Percentiles rank a stretch among this genome's conserved stretches.
Conservation (phyloP, 306 rosid genomes). For the Abrus precatorius region DNA sequence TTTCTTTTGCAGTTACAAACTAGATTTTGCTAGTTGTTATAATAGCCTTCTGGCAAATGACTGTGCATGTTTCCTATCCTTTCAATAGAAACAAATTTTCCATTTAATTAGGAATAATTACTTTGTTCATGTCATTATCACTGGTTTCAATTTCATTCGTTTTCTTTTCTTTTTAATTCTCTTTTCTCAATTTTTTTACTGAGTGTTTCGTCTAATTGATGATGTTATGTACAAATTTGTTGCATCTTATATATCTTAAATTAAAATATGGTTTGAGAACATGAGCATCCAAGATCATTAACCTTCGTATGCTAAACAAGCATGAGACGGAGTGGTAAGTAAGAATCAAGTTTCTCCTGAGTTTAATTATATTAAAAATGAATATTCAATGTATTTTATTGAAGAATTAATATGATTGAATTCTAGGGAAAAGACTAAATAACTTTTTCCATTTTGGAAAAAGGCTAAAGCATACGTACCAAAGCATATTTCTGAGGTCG, state of each 20-base stretch:
- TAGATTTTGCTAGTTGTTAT: constrained; percentile 8
- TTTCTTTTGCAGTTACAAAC: not conserved
- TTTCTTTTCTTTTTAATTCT: not conserved
- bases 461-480: constrained; percentile 13
- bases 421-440: constrained; percentile 32
- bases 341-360: not conserved
- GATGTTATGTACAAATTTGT: not conserved
- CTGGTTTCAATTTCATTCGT: not conserved
- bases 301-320: not conserved
- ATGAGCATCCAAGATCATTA: not conserved
- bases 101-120: not conserved
- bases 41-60: not conserved
- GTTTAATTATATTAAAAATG: not conserved
- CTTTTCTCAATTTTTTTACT: not conserved
- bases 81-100: not conserved
- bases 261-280: not conserved
- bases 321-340: not conserved
- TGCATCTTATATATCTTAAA: not conserved
- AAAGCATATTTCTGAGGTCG: constrained; percentile 53
- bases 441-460: constrained; percentile 48
- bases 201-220: not conserved
- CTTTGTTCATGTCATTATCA: not conserved
- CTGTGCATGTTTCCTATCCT: not conserved
- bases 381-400: not conserved
- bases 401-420: constrained; percentile 39